phyloP scores from a whole-genome alignment of 2,329 filamentous ascomycete species.

The Colletotrichum shisoi region DNA sequence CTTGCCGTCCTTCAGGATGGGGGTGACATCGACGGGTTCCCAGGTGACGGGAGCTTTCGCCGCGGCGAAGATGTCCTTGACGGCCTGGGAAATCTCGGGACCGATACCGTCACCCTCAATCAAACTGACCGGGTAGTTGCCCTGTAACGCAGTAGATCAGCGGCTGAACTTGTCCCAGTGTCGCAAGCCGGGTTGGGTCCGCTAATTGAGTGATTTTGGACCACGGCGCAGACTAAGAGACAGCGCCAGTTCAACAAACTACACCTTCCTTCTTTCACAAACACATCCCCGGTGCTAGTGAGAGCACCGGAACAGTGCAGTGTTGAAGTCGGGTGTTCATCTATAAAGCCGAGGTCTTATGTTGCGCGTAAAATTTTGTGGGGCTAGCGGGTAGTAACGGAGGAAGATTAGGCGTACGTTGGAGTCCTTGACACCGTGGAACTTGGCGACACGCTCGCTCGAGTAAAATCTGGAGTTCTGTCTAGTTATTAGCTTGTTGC shows the following conservation, averaged over 20 bases:
- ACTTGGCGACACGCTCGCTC: constrained; percentile 84
- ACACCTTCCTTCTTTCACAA: neutral
- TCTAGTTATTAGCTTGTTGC: constrained; percentile 25
- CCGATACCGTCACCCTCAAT: constrained; percentile 99
- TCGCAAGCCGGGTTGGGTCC: neutral
- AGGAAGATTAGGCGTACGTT: constrained; percentile 67
- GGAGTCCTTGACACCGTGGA: constrained; percentile 86
- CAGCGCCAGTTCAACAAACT: constrained; percentile 35
- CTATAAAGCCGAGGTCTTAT: constrained; percentile 17
- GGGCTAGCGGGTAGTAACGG: constrained; percentile 20
- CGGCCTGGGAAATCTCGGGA: constrained; percentile 94
- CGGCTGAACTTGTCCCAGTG: neutral
- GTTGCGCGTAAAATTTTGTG: constrained; percentile 35
- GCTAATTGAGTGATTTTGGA: constrained; percentile 54
- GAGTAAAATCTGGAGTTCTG: constrained; percentile 70
- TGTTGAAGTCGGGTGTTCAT: constrained; percentile 3
- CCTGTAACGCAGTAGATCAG: constrained; percentile 60
- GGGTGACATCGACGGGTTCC: constrained; percentile 97
- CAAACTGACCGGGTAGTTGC: constrained; percentile 93
- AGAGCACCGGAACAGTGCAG: neutral
- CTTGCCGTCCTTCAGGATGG: constrained; percentile 91
- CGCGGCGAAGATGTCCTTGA: constrained; percentile 98
- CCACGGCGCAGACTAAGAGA: constrained; percentile 1
- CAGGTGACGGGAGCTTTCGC: constrained; percentile 94
- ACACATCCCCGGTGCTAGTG: neutral